phyloP scores from a whole-genome alignment of 768 basidiomycete genomes.

The Lentinula lateritia region DNA sequence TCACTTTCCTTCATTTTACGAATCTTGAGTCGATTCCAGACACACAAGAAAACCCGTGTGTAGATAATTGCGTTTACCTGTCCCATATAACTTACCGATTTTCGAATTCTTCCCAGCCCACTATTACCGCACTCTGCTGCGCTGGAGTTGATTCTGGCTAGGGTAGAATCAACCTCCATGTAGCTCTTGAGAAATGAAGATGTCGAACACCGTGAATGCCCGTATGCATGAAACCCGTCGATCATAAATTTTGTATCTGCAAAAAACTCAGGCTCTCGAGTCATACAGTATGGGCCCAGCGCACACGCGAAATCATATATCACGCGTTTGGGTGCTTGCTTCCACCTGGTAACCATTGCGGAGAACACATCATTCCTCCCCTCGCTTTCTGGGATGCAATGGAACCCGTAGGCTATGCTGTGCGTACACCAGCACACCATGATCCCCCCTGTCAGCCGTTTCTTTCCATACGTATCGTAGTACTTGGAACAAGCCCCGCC shows the following conservation, averaged over 20 bases:
- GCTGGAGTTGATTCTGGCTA: not conserved
- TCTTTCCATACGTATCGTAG: constrained; percentile 13
- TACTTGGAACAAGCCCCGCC: constrained; percentile 10
- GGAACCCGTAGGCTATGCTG: constrained; percentile 26
- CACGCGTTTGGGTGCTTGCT: constrained; percentile 19
- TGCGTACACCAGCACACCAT: constrained; percentile 28
- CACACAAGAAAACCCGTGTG: not conserved
- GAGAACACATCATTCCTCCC: constrained; percentile 34
- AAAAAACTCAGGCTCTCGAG: constrained; percentile 14
- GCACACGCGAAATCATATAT: constrained; percentile 24
- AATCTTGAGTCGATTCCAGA: not conserved
- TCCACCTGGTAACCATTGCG: constrained; percentile 28
- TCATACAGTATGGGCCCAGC: constrained; percentile 14
- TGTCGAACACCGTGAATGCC: constrained; percentile 2
- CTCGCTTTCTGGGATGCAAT: constrained; percentile 28
- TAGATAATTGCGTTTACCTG: not conserved
- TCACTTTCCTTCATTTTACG: not conserved
- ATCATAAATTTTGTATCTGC: constrained; percentile 14
- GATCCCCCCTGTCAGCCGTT: constrained; percentile 21
- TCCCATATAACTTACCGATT: not conserved
- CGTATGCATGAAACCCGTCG: constrained; percentile 14
- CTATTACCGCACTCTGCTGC: not conserved
- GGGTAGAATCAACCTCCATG: not conserved
- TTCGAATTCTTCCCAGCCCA: not conserved
- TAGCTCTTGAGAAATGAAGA: not conserved